Conservation (phyloP, 371 early-diverging fungal genomes). For the Apophysomyces variabilis region DNA sequence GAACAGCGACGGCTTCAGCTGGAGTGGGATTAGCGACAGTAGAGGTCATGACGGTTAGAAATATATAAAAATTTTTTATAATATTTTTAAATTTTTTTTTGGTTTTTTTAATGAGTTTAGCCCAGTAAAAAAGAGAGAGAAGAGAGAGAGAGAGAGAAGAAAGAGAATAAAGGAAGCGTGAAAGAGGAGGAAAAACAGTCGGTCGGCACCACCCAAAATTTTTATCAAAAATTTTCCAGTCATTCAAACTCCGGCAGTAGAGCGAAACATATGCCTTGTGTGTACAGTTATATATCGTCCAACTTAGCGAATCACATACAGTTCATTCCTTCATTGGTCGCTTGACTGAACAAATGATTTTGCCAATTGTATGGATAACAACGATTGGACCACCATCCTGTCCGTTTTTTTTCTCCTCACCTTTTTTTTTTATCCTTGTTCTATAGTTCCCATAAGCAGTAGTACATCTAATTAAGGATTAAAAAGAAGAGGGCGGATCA, state of each 20-base stretch:
- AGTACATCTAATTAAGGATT: no score
- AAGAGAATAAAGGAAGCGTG: slow-evolving; percentile 13
- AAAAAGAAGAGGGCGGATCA: no score
- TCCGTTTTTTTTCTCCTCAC: no score
- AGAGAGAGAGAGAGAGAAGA: slow-evolving; percentile 16
- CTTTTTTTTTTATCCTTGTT: no score
- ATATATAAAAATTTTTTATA: slow-evolving; percentile 40
- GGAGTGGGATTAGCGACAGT: slow-evolving; percentile 53
- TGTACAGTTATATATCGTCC: no score
- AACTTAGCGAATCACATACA: no score
- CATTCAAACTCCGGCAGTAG: neutral
- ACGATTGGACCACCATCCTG: no score
- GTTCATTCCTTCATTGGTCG: no score
- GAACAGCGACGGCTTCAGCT: slow-evolving; percentile 49
- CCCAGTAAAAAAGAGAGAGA: slow-evolving; percentile 17
- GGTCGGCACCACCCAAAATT: slow-evolving; percentile 3
- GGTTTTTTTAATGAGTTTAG: slow-evolving; percentile 29
- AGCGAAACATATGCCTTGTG: neutral
- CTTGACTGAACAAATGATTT: no score
- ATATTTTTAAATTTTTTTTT: slow-evolving; percentile 53
- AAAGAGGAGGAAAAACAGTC: slow-evolving; percentile 11
- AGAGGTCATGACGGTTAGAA: slow-evolving; percentile 53
- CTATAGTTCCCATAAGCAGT: no score
- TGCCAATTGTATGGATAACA: no score
- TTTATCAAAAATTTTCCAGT: slow-evolving; percentile 6